phyloP scores from a whole-genome alignment of 345 rosid species.

The Luvunga scandens region DNA sequence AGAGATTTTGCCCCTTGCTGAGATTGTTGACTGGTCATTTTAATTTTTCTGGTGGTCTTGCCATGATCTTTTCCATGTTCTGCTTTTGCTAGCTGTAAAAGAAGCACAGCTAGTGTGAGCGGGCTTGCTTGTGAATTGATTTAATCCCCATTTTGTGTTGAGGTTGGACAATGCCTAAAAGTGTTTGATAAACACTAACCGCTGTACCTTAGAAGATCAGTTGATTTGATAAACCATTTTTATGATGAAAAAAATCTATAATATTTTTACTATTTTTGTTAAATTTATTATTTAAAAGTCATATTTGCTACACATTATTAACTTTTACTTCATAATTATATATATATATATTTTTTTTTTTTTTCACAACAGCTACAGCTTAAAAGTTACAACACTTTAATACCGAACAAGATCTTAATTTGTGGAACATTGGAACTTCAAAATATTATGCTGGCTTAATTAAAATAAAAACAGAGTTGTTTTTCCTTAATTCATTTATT shows the following conservation, averaged over 20 bases:
- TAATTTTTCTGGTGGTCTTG: neutral
- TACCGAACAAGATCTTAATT: neutral
- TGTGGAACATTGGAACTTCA: neutral
- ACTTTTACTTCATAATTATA: no score
- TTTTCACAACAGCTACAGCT: rapidly evolving
- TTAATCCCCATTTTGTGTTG: no score
- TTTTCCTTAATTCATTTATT: neutral
- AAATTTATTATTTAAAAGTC: no score
- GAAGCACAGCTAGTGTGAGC: neutral
- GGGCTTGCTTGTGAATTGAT: neutral
- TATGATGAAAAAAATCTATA: no score
- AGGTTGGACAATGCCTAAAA: no score
- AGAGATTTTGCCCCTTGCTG: neutral
- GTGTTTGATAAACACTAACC: rapidly evolving
- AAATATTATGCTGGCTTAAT: neutral
- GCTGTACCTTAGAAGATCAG: no score
- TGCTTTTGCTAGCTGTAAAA: neutral
- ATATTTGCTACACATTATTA: no score
- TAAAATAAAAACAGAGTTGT: neutral
- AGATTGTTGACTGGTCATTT: neutral
- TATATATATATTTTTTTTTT: no score
- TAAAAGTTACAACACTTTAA: no score
- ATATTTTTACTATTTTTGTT: no score
- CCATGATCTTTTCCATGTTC: neutral
- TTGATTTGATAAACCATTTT: no score